Base-by-base conservation (phyloP, 345 rosid genomes). In the Trapa bicornis region DNA sequence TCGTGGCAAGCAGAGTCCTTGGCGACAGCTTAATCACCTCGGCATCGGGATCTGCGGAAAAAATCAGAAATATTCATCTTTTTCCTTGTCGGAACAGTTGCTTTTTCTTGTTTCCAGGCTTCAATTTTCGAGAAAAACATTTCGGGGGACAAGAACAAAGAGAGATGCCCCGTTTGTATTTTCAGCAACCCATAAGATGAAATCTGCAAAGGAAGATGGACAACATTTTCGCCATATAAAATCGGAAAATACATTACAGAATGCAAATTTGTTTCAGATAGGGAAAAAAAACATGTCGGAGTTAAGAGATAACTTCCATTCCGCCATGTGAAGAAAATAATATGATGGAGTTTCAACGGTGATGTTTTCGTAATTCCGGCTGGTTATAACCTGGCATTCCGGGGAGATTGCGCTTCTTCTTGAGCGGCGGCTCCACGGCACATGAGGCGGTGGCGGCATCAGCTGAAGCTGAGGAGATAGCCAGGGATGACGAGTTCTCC, bases 321-420 rank as follows among this genome's bases (percentile, higher is more conserved):
- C 33, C 60, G 60, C 32, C 60, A 33, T 37, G 29, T 17, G 65
- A 69, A 65, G 29, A 37, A 32, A 13, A 64, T 12, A 38, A 17
- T 6, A n/a, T 50, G 53, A n/a, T 6, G 45, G 62, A 63, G 67
- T 42, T 32, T 17, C 47, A 45, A 39, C 50, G 50, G 58, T 39
- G 70, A 52, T 47, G 47, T 67, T 66, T 66, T 39, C 35, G 8
- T 48, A 39, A 69, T 41, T 17, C 6, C 29, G 53, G 14, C 61
- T 4, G 14, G 3, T 38, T 57, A 22, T 65, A 66, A 86, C 95
- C 95, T 65, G 95, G 95, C 91, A 82, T 88, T 79, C 95, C 95
- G 12, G 95, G 95, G 74, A 86, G 95, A 66, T 79, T 88, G 37
- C 95, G 81, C 79, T 79, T 88, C 84, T 84, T 88, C 83, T 81